Conservation (phyloP, 2,329 filamentous ascomycete species). For the Fusarium citri region DNA sequence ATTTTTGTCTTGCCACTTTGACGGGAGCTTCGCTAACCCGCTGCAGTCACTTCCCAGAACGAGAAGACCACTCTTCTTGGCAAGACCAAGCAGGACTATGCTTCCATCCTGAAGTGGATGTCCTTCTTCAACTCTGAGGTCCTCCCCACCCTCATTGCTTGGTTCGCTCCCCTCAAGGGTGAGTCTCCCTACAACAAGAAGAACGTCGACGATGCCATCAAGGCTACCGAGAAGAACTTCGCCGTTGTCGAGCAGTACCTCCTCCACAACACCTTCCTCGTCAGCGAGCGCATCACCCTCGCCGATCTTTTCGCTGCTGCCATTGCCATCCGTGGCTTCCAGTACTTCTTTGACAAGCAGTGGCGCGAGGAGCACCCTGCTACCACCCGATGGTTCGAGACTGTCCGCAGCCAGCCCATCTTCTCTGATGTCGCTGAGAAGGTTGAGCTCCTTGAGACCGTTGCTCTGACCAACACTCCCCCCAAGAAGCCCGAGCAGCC, state of each 20-base stretch:
- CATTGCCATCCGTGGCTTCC: slow-evolving; percentile 87
- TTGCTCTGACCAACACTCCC: slow-evolving; percentile 75
- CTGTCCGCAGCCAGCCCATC: slow-evolving; percentile 91
- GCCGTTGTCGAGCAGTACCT: slow-evolving; percentile 87
- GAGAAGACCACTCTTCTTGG: slow-evolving; percentile 99
- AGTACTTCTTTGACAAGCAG: slow-evolving; percentile 92
- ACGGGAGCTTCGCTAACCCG: slow-evolving; percentile 50
- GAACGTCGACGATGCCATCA: slow-evolving; percentile 82
- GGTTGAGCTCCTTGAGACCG: slow-evolving; percentile 83
- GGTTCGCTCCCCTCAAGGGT: slow-evolving; percentile 89
- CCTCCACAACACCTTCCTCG: slow-evolving; percentile 92
- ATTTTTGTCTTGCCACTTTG: slow-evolving; percentile 45
- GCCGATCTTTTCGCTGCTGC: slow-evolving; percentile 89
- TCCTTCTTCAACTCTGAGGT: slow-evolving; percentile 95
- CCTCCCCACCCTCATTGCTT: slow-evolving; percentile 76
- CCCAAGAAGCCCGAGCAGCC: slow-evolving; percentile 83
- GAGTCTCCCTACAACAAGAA: slow-evolving; percentile 96
- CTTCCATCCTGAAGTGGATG: slow-evolving; percentile 98
- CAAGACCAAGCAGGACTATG: slow-evolving; percentile 99
- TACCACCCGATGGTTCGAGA: slow-evolving; percentile 93
- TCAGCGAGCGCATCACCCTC: slow-evolving; percentile 96
- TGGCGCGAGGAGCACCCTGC: slow-evolving; percentile 88
- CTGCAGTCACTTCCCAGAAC: slow-evolving; percentile 94
- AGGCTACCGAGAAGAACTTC: slow-evolving; percentile 75
- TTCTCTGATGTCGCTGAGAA: slow-evolving; percentile 83